Base-by-base conservation (phyloP, 1,284 basidiomycete species). In the Ganoderma boninense region DNA sequence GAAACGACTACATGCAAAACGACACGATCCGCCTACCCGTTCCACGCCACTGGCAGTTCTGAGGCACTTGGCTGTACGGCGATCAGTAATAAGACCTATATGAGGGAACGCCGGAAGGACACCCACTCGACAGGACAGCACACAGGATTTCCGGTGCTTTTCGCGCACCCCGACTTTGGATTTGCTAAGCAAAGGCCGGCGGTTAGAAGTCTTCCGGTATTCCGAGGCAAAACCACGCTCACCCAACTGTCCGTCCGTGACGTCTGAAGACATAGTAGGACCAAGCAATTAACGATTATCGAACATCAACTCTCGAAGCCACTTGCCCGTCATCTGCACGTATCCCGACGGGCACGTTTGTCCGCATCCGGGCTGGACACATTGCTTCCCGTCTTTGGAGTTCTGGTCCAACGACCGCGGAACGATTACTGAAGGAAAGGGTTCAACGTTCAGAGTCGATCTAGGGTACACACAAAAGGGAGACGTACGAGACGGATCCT, bases 301-400 rank as follows among this genome's bases (percentile, higher is more conserved):
- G 1, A 23, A 11, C 10, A 20, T 23, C n/a, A 7, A 49, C 11
- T 20, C 20, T 49, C 46, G 4, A 49, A 49, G 6, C n/a, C 3
- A 62, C 68, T 26, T 13, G 66, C 68, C 68, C 10, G 68, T 62
- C 68, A 69, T 69, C 59, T 69, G 68, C 18, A 70, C 52, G 18
- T 63, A 70, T 7, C 69, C 69, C 2, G 60, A 67, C 3, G 69
- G 69, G 42, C 69, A 70, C 2, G 69, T 20, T 44, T 57, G 49
- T 14, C 65, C 69, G 52, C 69, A 70, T 18, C 54, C 65, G 5
- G 52, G 43, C 42, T 67, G 65, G 35, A 67, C 44, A 42, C 69
- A 70, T 23, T 43, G 23, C 43, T 66, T 60, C 8, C 49, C 69
- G n/a, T 69, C 68, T 38, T 69, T 63, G 5, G 68, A 69, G 64